These are phyloP conservation scores for Cupressus sempervirens DNA, from an alignment of 75 land plant species.

Conservation along the genomic window DNA sequence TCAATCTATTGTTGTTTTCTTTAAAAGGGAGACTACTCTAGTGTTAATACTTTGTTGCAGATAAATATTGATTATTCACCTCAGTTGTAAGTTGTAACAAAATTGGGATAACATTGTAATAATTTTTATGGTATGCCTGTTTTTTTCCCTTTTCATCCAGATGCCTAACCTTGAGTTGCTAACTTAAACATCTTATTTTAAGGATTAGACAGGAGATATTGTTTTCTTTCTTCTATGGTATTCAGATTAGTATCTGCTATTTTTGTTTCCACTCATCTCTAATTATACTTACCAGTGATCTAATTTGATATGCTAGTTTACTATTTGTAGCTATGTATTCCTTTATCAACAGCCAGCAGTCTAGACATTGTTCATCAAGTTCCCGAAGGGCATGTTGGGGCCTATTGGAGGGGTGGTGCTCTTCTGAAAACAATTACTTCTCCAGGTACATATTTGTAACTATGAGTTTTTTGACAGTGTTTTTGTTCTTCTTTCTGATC, in stretches of 20 bases:
- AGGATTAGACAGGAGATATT: background rate
- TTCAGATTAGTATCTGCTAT: background rate
- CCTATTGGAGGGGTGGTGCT: constrained; percentile 94
- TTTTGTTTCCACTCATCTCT: background rate
- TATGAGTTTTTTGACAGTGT: background rate
- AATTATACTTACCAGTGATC: background rate
- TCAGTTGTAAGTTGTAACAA: background rate
- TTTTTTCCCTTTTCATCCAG: background rate
- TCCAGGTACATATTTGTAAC: constrained; percentile 54
- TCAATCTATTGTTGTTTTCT: background rate
- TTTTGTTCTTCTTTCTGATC: background rate
- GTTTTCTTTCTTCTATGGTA: background rate
- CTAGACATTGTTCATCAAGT: constrained; percentile 73
- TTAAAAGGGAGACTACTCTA: background rate
- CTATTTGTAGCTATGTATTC: constrained; percentile 12
- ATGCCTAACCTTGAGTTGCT: background rate
- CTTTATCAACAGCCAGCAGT: constrained; percentile 1
- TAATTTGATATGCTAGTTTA: background rate
- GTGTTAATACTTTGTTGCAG: background rate
- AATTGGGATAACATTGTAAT: background rate
- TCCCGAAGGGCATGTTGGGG: constrained; percentile 98
- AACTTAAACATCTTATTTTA: background rate
- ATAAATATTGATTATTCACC: background rate
- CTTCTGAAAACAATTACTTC: constrained; percentile 74
- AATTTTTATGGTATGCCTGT: background rate